Base-by-base conservation (phyloP, 441 rosid genomes). In the Viola pubescens region DNA sequence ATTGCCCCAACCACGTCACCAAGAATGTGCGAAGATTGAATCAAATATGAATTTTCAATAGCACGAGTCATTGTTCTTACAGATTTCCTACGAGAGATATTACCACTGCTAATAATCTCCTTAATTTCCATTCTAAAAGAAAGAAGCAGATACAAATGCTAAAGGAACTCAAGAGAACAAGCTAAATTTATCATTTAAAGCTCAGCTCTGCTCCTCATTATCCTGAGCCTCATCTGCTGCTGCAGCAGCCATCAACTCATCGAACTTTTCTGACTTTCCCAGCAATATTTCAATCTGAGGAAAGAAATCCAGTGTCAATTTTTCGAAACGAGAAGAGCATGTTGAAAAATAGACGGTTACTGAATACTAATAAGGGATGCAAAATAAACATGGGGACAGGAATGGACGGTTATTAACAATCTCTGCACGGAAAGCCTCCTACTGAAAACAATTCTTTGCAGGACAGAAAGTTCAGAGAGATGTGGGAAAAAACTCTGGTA, bases 211-310 rank as follows among this genome's bases (percentile, higher is more conserved):
- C 69, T 84, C 81, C 61, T 77, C 81, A 0, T 61, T 73, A 26
- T 75, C 77, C 0, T 43, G 55, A 4, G 46, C 77, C 65, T 88
- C 90, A 61, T 77, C 89, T 9, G 53, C 42, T 47, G 80, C 79
- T 44, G 96, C 84, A 50, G 90, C 87, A 4, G 85, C 85, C 84
- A 83, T 88, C 79, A 85, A 55, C 63, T 85, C 88, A 56, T 85
- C 95, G 7, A 88, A 85, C 70, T 83, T 82, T 19, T 75, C 84
- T 0, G 92, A 69, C 75, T 88, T 83, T 54, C 80, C 85, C 0
- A 82, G 75, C 60, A 80, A 40, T 48, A 88, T 85, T 68, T 85
- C 87, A 65, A 87, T 85, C 91, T 82, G 59, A 61, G 61, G 43
- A 9, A 16, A 1, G 11, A 1, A 59, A 67, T 26, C 43, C 54